phyloP scores from a whole-genome alignment of 305 asterid species.

The Fraxinus sp. region DNA sequence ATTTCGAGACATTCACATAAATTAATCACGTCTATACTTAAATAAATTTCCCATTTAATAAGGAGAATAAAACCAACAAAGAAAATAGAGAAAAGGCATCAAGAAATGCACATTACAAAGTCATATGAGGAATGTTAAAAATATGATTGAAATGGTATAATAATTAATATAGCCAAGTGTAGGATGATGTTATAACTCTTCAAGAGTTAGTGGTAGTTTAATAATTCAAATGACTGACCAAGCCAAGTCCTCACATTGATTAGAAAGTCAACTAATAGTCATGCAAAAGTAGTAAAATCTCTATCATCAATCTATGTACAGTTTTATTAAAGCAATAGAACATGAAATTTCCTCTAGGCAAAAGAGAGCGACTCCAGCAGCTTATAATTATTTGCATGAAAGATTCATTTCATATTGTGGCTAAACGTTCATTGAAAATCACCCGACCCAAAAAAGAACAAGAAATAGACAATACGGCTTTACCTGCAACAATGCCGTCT shows the following conservation, averaged over 20 bases:
- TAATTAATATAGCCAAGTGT: not conserved
- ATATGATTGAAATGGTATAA: not conserved
- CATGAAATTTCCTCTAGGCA: not conserved
- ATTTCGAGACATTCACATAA: not conserved
- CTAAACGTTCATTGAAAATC: not conserved
- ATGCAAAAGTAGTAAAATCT: not conserved
- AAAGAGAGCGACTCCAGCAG: not conserved
- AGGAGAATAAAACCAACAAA: not conserved
- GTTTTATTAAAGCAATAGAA: not conserved
- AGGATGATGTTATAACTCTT: not conserved
- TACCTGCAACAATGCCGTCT: constrained; percentile 96
- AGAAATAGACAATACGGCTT: constrained; percentile 11
- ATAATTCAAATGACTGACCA: not conserved
- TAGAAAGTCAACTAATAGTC: not conserved
- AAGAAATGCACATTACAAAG: not conserved
- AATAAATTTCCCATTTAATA: not conserved
- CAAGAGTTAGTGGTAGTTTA: not conserved
- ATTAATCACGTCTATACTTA: not conserved
- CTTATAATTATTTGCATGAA: not conserved
- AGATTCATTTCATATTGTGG: not conserved
- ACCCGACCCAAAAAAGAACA: constrained; percentile 2
- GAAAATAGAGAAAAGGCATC: not conserved
- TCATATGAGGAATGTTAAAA: not conserved
- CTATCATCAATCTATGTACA: not conserved
- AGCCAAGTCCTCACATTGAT: not conserved